Percentiles rank a stretch among this genome's conserved stretches.
These are phyloP conservation scores for Neurospora intermedia DNA, from an alignment of 495 filamentous ascomycete genomes.

Conservation along the genomic window DNA sequence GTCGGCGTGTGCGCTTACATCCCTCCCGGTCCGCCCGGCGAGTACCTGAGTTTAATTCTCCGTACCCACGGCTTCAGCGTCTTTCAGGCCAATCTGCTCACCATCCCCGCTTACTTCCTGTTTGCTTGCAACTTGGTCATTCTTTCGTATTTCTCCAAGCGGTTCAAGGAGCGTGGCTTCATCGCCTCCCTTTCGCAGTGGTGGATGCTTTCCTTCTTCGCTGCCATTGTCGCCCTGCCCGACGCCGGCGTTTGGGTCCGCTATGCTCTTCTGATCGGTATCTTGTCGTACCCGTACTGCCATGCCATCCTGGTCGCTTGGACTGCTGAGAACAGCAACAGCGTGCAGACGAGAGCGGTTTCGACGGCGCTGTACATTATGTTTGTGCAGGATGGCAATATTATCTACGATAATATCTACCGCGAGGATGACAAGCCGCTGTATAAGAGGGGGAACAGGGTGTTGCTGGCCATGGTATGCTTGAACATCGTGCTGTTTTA, in stretches of 20 bases:
- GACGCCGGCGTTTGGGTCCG: constrained; percentile 37
- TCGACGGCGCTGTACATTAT: constrained; percentile 42
- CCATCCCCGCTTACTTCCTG: constrained; percentile 39
- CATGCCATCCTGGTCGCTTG: constrained; percentile 52
- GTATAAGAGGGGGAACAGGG: constrained; percentile 41
- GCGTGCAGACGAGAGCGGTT: constrained; percentile 52
- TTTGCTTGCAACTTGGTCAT: constrained; percentile 31
- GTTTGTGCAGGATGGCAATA: constrained; percentile 36
- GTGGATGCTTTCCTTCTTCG: constrained; percentile 46
- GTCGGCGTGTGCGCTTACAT: constrained; percentile 43
- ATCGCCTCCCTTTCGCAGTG: constrained; percentile 40
- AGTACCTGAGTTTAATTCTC: constrained; percentile 41
- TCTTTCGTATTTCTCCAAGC: constrained; percentile 45
- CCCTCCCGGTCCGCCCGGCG: constrained; percentile 33
- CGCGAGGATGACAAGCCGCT: constrained; percentile 44
- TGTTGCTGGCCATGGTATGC: constrained; percentile 34
- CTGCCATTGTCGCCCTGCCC: constrained; percentile 38
- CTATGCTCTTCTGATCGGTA: constrained; percentile 39
- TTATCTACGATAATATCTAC: constrained; percentile 45
- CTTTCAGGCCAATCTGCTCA: constrained; percentile 44
- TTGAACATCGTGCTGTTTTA: constrained; percentile 28
- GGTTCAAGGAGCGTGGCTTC: constrained; percentile 42
- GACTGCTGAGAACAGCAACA: constrained; percentile 49
- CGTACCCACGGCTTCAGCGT: constrained; percentile 40
- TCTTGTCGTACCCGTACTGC: constrained; percentile 51